Conservation (phyloP, 1,139 yeast species). For the Debaryomyces nepalensis region DNA sequence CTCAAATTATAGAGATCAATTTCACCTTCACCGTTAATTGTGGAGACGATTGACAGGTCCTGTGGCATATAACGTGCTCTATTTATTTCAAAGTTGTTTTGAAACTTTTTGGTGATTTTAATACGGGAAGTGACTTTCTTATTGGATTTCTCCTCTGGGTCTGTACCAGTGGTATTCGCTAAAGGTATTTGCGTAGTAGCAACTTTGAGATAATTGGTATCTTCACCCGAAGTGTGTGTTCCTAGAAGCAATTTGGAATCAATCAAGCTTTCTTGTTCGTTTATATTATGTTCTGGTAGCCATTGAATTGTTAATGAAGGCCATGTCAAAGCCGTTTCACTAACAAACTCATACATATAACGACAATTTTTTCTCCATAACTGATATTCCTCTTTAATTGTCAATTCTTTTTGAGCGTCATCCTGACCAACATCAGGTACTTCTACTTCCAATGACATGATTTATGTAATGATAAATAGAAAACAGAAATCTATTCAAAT, state of each 20-base stretch:
- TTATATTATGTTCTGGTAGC: slow-evolving; percentile 55
- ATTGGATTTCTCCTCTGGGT: slow-evolving; percentile 23
- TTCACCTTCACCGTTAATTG: slow-evolving; percentile 78
- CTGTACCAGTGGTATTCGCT: slow-evolving; percentile 20
- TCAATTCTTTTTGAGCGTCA: slow-evolving; percentile 34
- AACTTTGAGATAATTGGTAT: slow-evolving; percentile 74
- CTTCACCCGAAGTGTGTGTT: slow-evolving; percentile 86
- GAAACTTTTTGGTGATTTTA: slow-evolving; percentile 61
- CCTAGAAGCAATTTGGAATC: slow-evolving; percentile 65
- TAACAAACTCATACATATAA: slow-evolving; percentile 78
- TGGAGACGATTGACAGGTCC: slow-evolving; percentile 67
- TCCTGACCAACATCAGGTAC: background rate
- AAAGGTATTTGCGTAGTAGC: slow-evolving; percentile 74
- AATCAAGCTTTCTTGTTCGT: slow-evolving; percentile 39
- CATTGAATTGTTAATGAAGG: slow-evolving; percentile 81
- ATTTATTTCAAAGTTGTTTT: slow-evolving; percentile 66
- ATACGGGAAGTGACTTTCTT: slow-evolving; percentile 52
- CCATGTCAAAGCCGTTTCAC: slow-evolving; percentile 80
- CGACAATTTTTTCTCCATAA: slow-evolving; percentile 82
- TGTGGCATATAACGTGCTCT: slow-evolving; percentile 85
- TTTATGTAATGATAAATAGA: slow-evolving; percentile 2
- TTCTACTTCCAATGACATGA: slow-evolving; percentile 11
- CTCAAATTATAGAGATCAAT: slow-evolving; percentile 64
- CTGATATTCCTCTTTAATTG: slow-evolving; percentile 71
- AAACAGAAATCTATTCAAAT: background rate